Evolutionary conservation across 805 yeast genomes (phyloP).

Genomic region (Saturnispora saitoi): DNA sequence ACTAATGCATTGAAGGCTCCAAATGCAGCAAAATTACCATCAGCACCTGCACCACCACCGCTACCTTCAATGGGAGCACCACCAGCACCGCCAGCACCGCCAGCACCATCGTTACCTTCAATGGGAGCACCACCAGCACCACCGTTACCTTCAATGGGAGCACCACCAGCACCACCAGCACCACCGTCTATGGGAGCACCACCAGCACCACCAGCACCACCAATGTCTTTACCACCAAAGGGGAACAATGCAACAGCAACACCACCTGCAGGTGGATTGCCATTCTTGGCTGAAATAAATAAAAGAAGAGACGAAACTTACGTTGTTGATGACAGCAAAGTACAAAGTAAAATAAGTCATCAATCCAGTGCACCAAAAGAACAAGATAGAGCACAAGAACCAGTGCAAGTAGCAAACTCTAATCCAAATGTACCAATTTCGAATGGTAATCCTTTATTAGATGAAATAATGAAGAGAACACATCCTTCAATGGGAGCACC

Average conservation of each 20-base stretch:
- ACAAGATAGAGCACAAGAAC: conserved; percentile 12
- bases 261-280: conserved; percentile 35
- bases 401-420: conserved; percentile 14
- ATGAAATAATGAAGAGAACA: conserved; percentile 11
- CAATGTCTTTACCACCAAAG: conserved; percentile 16
- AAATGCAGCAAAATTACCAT: conserved; percentile 18
- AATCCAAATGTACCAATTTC: conserved; percentile 8
- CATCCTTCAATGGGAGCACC: conserved; percentile 13
- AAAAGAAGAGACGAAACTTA: conserved; percentile 42
- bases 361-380: conserved; percentile 22
- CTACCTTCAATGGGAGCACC: conserved; percentile 5
- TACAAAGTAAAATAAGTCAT: conserved; percentile 15
- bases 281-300: conserved; percentile 52
- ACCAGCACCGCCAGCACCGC: conserved; percentile 13
- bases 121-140: conserved; percentile 15
- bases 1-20: conserved; percentile 9
- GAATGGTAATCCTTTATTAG: conserved; percentile 13
- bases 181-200: conserved; percentile 16
- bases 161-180: conserved; percentile 19
- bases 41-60: conserved; percentile 20
- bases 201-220: conserved; percentile 13
- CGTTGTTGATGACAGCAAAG: conserved; percentile 35
- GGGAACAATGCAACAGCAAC: conserved; percentile 8
- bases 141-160: conserved; percentile 17
- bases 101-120: conserved; percentile 21